Evolutionary conservation across 441 rosid genomes (phyloP), one percentile per base, ranked within the genome.

Genomic region (Corymbia citriodora): DNA sequence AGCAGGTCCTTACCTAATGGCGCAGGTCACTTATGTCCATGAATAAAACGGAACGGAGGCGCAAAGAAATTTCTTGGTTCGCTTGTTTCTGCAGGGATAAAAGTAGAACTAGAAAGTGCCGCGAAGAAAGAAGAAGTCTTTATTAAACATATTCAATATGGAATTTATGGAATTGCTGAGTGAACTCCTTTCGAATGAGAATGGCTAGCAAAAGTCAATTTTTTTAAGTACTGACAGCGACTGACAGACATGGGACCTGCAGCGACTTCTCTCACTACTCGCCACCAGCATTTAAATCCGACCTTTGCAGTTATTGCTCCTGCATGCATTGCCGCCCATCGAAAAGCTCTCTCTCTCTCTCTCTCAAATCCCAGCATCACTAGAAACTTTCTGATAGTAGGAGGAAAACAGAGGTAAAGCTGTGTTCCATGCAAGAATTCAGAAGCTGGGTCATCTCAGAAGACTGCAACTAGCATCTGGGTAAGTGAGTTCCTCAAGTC

Each of bases 21-120:
- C 45, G 45, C 45, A 40, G 45, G 45, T 40, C 45, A 40, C 45
- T 40, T 40, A 2, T 31, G 0, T 59, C 1, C 10, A n/a, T n/a
- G 21, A 19, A 65, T 65, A n/a, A 65, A 65, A 15, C 5, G 19
- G 31, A 68, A 15, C 5, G 19, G 31, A 68, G 23, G 31, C 6
- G 36, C 4, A 0, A 70, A 31, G 0, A 68, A 68, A 68, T 68
- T 68, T 31, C 0, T 70, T 17, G 79, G 33, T 70, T 0, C 0
- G 4, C 23, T 33, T 70, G 9, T 17, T 70, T 70, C 1, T 4
- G 0, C 8, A 1, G 21, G 31, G 12, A 70, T 31, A 0, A 3
- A 70, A 17, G 79, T 70, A 2, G 0, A 70, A 17, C 13, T 70
- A 8, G 17, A 33, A 18, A 9, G 23, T 1, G 4, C 0, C 0